Base-by-base conservation (phyloP, 306 rosid species). In the Neltuma alba region DNA sequence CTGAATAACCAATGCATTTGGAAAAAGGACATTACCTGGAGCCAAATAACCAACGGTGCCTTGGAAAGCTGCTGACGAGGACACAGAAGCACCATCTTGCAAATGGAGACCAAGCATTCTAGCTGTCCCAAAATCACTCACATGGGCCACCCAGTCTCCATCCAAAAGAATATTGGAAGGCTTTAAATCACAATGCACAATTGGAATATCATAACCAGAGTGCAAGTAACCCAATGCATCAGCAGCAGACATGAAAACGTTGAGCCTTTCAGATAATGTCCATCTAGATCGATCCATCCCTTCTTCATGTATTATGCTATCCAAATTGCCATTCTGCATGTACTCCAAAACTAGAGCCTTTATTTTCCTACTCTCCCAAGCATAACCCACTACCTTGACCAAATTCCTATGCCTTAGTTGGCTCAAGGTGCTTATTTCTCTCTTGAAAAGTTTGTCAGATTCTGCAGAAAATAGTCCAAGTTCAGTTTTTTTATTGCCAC, bases 121-220 rank as follows among this genome's bases (percentile, higher is more conserved):
- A 79, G 98, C 94, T 55, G 98, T 90, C 64, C 97, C 98, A 10
- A 94, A 94, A 88, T 94, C 98, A 75, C 98, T 94, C 80, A 94
- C 96, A 84, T 85, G 98, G 72, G 92, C 97, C 70, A 82, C 89
- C 91, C 91, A 94, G 28, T 90, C 89, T 78, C 69, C 82, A 72
- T 91, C 97, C 83, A 92, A 80, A 63, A 94, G 89, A 79, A 92
- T 84, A 85, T 94, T 94, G 23, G 98, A 92, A 85, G 98, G 97
- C 86, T 94, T 94, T 76, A 94, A 65, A 81, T 92, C 97, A 75
- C 96, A 94, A 82, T 92, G 96, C 33, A 92, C 93, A 70, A 94
- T 90, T 37, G 98, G 97, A 75, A 78, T 85, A 77, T 65, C 92
- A 83, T 90, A 89, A 70, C 92, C 96, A 28, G 85, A 84, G 79